Percentiles rank a stretch among this genome's conserved stretches.
Conservation (phyloP, 495 filamentous ascomycete species). For the Thozetella sp. region DNA sequence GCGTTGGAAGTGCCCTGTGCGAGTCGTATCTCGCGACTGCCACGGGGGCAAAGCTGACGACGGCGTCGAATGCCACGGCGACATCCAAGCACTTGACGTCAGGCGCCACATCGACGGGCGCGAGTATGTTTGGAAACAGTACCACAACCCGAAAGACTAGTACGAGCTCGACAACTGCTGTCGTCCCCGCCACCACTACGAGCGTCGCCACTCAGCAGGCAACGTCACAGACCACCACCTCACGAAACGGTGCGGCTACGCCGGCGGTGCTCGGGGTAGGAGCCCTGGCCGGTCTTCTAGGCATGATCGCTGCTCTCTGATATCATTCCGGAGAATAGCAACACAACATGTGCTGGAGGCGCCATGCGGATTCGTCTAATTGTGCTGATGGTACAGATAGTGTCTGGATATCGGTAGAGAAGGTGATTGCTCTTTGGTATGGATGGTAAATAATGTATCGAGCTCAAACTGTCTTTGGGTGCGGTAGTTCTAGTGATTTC, state of each 20-base stretch:
- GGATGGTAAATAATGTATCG: too few relatives aligned
- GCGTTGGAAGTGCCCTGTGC: slow-evolving; percentile 22
- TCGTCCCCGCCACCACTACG: too few relatives aligned
- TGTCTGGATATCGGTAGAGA: too few relatives aligned
- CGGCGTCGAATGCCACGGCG: slow-evolving; percentile 1
- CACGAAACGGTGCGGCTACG: slow-evolving; percentile 3
- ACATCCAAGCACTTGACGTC: not conserved
- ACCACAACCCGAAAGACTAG: not conserved
- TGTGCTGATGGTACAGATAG: too few relatives aligned
- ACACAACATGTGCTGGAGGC: not conserved
- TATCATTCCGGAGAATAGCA: not conserved
- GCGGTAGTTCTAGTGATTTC: too few relatives aligned
- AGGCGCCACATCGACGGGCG: not conserved
- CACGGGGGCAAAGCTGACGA: not conserved
- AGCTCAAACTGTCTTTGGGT: too few relatives aligned
- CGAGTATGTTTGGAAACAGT: not conserved
- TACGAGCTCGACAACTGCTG: not conserved
- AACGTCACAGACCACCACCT: slow-evolving; percentile 2
- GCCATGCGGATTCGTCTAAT: too few relatives aligned
- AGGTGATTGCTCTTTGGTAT: too few relatives aligned
- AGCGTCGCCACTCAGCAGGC: not conserved
- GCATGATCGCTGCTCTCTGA: slow-evolving; percentile 1
- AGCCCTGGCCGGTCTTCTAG: slow-evolving; percentile 8
- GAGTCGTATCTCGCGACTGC: slow-evolving; percentile 11
- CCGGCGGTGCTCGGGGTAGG: slow-evolving; percentile 1